These are phyloP conservation scores for Alternaria alternata DNA, from an alignment of 2,329 filamentous ascomycete genomes.

Conservation along the genomic window DNA sequence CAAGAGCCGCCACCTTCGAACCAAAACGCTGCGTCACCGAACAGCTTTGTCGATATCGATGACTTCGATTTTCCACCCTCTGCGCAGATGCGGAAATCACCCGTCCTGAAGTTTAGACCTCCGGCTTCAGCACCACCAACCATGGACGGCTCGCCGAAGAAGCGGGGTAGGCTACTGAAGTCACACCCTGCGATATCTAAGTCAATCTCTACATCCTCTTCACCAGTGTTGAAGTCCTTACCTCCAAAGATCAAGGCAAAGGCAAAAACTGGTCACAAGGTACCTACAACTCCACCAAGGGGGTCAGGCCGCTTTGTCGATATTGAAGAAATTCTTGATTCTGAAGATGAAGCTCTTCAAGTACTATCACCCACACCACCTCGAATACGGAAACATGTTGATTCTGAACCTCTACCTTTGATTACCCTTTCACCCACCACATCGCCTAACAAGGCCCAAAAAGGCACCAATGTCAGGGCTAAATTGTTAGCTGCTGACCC, in stretches of 20 bases:
- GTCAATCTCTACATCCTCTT: constrained; percentile 7
- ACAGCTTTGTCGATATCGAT: constrained; percentile 39
- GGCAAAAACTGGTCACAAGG: background rate
- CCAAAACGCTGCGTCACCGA: constrained; percentile 29
- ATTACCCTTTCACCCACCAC: constrained; percentile 5
- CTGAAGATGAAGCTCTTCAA: constrained; percentile 45
- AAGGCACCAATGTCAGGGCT: background rate
- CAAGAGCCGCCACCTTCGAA: constrained; percentile 38
- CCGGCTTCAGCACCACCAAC: constrained; percentile 7
- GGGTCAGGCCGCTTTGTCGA: constrained; percentile 38
- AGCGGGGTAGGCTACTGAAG: constrained; percentile 34
- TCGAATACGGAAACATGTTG: constrained; percentile 26
- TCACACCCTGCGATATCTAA: constrained; percentile 15
- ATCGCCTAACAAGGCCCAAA: constrained; percentile 4
- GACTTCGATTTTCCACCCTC: constrained; percentile 33
- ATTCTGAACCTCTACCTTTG: constrained; percentile 29
- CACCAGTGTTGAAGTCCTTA: constrained; percentile 6
- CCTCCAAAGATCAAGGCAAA: constrained; percentile 6
- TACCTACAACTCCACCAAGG: constrained; percentile 23
- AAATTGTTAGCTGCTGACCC: background rate
- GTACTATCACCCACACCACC: constrained; percentile 47
- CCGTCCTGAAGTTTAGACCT: background rate
- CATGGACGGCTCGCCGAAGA: constrained; percentile 24
- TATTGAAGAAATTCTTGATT: constrained; percentile 52
- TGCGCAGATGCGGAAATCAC: constrained; percentile 9